phyloP scores from a whole-genome alignment of 176 grass and related monocot genomes.

The Oryza rufipogon region DNA sequence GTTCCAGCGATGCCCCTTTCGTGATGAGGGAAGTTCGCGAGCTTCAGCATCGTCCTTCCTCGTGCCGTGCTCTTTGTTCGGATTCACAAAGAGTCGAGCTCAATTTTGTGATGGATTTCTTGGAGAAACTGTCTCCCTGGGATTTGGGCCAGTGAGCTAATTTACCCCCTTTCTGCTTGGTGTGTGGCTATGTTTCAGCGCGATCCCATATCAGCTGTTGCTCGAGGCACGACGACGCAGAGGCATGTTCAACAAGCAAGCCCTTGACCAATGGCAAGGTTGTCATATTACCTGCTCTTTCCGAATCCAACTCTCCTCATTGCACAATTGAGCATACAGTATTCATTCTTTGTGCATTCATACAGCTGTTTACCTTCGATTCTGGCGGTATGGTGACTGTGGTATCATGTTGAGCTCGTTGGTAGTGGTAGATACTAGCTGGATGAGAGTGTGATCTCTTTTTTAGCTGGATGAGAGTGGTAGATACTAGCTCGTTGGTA shows the following conservation, averaged over 20 bases:
- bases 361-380: not conserved
- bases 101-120: not conserved
- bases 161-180: not conserved
- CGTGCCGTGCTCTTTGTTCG: no score
- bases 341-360: not conserved
- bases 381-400: no score
- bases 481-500: no score
- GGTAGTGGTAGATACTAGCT: no score
- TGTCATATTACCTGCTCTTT: not conserved
- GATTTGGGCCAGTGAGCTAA: not conserved
- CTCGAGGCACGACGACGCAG: not conserved
- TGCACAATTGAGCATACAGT: not conserved
- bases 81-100: no score
- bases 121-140: not conserved
- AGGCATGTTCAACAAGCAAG: not conserved
- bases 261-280: not conserved
- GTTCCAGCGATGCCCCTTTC: not conserved
- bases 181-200: conserved; percentile 23
- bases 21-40: not conserved
- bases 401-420: not conserved
- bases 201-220: conserved; percentile 29
- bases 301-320: not conserved
- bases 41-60: not conserved
- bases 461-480: no score
- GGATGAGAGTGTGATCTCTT: no score